Conservation (phyloP, 441 rosid species). For the Geranium incanum region DNA sequence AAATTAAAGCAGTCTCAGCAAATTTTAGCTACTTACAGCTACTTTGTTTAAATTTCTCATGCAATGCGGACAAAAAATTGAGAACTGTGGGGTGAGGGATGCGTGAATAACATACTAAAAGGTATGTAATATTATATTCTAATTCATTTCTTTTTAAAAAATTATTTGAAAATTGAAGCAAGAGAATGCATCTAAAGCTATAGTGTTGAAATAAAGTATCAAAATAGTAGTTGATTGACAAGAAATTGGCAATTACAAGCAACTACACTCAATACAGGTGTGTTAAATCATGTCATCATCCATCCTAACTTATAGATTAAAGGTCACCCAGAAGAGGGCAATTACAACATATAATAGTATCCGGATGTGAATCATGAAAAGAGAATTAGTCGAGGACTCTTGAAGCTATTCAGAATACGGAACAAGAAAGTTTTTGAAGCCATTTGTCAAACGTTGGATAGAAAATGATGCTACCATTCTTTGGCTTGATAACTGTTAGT, state of each 20-base stretch:
- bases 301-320: neutral
- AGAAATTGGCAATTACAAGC: neutral
- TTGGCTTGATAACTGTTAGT: neutral
- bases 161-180: neutral
- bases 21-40: neutral
- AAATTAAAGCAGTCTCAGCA: neutral
- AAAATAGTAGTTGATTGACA: neutral
- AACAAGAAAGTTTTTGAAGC: neutral
- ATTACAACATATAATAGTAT: neutral
- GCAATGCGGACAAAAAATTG: neutral
- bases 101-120: neutral
- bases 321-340: neutral
- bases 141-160: neutral
- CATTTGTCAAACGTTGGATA: neutral
- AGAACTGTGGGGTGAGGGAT: neutral
- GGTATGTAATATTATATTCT: neutral
- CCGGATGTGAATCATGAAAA: neutral
- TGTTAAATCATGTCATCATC: neutral
- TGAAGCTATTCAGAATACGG: neutral
- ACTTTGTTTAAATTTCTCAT: neutral
- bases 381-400: neutral
- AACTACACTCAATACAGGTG: neutral
- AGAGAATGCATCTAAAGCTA: neutral
- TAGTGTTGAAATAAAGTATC: no score
- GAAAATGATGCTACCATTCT: neutral